Evolutionary conservation across 2,329 filamentous ascomycete species (phyloP).

Genomic region (Aureobasidium sp.): DNA sequence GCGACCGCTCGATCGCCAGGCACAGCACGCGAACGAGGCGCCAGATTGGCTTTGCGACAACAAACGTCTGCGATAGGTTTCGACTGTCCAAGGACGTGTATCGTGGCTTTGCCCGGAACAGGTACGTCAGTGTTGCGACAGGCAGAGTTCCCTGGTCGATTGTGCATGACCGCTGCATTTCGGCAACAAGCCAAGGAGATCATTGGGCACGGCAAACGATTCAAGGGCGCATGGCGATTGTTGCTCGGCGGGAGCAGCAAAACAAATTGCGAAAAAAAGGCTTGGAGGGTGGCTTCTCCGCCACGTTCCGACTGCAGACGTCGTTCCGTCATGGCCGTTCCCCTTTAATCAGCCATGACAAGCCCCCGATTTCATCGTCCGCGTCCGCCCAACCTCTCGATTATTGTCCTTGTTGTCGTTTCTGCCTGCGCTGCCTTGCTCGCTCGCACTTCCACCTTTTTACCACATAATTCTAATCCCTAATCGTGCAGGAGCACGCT

Average conservation of each 20-base stretch:
- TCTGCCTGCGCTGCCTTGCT: not conserved
- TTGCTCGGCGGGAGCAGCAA: not conserved
- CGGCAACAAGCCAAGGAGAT: not conserved
- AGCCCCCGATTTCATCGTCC: not conserved
- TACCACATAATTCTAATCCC: slow-evolving; percentile 14
- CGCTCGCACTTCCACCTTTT: not conserved
- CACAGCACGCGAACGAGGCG: slow-evolving; percentile 11
- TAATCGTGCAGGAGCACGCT: slow-evolving; percentile 14
- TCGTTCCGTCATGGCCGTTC: slow-evolving; percentile 10
- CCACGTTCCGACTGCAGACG: not conserved
- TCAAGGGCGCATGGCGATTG: not conserved
- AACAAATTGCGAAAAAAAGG: slow-evolving; percentile 4
- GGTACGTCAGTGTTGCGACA: not conserved
- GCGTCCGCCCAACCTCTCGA: not conserved
- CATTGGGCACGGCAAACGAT: not conserved
- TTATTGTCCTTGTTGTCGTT: slow-evolving; percentile 1
- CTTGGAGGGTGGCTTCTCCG: not conserved
- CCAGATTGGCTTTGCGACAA: slow-evolving; percentile 8
- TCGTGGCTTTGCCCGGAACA: not conserved
- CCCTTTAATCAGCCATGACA: slow-evolving; percentile 12
- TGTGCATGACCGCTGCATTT: slow-evolving; percentile 6
- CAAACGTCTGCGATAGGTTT: slow-evolving; percentile 5
- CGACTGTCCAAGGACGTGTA: not conserved
- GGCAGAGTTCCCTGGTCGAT: not conserved
- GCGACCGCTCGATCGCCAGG: not conserved